Base-by-base conservation (phyloP, 805 yeast species). In the Nakazawaea wyomingensis region DNA sequence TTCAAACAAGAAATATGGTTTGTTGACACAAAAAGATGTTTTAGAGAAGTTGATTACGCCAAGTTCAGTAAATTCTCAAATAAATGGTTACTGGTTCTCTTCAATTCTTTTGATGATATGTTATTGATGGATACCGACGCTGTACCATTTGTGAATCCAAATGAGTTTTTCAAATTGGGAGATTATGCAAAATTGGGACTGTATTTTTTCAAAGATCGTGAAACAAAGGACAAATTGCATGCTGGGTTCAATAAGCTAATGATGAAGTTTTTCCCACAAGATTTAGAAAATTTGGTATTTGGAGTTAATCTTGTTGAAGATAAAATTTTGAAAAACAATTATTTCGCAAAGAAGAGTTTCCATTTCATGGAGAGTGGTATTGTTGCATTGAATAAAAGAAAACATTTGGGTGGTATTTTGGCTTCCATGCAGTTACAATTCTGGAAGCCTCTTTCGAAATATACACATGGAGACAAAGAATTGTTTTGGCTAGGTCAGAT, bases 381-480 rank as follows among this genome's bases (percentile, higher is more conserved):
- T 47, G 68, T 74, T 33, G 54, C 64, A 1, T 60, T 77, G 13
- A 71, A 79, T 50, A 72, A 70, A 37, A 57, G 61, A 31, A 56
- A 63, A 20, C 85, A 81, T 53, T 72, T 74, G 40, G 60, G 68
- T 44, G 72, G 80, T 3, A 55, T 74, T 4, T 49, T 78, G 29
- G 60, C 71, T 45, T 65, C 79, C 3, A 58, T 64, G 7, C 52
- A 61, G n/a, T 48, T 72, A 47, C 75, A 72, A 47, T 59, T 72
- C 52, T 66, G 69, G 56, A 60, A 59, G 41, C 56, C 72, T 22
- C 64, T 71, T 19, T 59, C 68, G 1, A 66, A 74, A 1, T 72
- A 80, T 17, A 71, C 82, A 6, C 83, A 85, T 70, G 93, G 93
- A 31, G 93, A 85, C 49, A 85, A 85, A 50, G 93, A 85, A 55